phyloP scores from a whole-genome alignment of 2,329 filamentous ascomycete genomes.

The Acephala macrosclerotiorum region DNA sequence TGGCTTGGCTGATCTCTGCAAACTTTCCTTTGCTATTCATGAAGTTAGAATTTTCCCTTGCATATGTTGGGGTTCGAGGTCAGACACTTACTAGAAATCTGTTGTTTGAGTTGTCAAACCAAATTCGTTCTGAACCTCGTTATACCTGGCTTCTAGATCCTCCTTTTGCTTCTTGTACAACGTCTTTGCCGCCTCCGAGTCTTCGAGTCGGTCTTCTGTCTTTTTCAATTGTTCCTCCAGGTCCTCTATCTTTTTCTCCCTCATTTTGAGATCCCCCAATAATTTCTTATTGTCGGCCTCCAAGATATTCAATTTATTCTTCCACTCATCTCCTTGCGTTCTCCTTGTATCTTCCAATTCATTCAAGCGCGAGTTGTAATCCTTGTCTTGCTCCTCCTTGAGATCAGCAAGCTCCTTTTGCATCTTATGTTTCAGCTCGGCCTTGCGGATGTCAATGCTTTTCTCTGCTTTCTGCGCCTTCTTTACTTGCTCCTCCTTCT shows the following conservation, averaged over 20 bases:
- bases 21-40: slow-evolving; percentile 20
- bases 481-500: slow-evolving; percentile 22
- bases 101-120: slow-evolving; percentile 15
- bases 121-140: slow-evolving; percentile 27
- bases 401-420: background rate
- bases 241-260: slow-evolving; percentile 15
- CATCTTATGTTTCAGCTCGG: background rate
- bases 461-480: slow-evolving; percentile 17
- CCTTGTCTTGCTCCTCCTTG: background rate
- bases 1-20: slow-evolving; percentile 15
- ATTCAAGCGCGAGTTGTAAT: background rate
- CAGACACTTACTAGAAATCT: slow-evolving; percentile 24
- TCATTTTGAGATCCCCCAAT: background rate
- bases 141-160: slow-evolving; percentile 19
- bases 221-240: slow-evolving; percentile 12
- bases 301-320: background rate
- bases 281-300: background rate
- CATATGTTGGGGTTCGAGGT: background rate
- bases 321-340: background rate
- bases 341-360: background rate
- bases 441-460: background rate
- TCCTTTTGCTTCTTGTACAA: slow-evolving; percentile 23
- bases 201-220: slow-evolving; percentile 12
- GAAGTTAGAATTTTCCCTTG: slow-evolving; percentile 17
- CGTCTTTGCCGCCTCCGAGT: slow-evolving; percentile 16